Percentiles rank a stretch among this genome's conserved stretches.
These are phyloP conservation scores for Ogataea ramenticola DNA, from an alignment of 805 yeast species.

Conservation along the genomic window DNA sequence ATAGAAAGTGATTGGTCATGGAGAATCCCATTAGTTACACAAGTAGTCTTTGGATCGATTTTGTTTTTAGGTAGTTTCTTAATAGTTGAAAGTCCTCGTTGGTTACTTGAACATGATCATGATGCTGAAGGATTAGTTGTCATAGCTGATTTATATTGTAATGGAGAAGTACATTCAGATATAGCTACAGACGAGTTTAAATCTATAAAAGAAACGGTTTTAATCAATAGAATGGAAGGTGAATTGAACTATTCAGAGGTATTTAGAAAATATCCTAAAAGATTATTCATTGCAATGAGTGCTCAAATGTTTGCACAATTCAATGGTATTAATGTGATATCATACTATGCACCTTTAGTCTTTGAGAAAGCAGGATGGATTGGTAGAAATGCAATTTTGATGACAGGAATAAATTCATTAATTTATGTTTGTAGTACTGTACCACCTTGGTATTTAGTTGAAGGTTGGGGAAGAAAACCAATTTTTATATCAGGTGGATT, in stretches of 20 bases:
- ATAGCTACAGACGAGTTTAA: conserved; percentile 67
- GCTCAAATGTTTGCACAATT: conserved; percentile 90
- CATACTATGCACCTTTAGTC: conserved; percentile 89
- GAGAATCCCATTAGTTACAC: conserved; percentile 46
- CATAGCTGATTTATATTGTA: conserved; percentile 74
- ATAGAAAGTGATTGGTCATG: conserved; percentile 42
- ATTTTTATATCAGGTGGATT: conserved; percentile 72
- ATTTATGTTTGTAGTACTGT: conserved; percentile 55
- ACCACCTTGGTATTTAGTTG: conserved; percentile 89
- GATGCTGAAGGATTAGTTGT: conserved; percentile 81
- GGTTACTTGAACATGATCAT: conserved; percentile 78
- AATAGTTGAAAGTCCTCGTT: conserved; percentile 84
- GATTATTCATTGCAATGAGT: conserved; percentile 83
- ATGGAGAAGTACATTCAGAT: conserved; percentile 66
- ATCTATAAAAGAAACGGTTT: conserved; percentile 73
- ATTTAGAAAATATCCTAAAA: conserved; percentile 65
- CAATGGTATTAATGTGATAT: conserved; percentile 87
- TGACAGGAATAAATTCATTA: conserved; percentile 77
- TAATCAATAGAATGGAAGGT: conserved; percentile 74
- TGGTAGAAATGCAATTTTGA: conserved; percentile 78
- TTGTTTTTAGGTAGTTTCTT: conserved; percentile 68
- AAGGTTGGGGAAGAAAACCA: conserved; percentile 88
- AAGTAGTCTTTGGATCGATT: conserved; percentile 58
- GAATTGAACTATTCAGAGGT: conserved; percentile 68
- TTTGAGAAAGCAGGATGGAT: conserved; percentile 95